Evolutionary conservation across 2,329 filamentous ascomycete species (phyloP).

Genomic region (Pseudogymnoascus sp.): DNA sequence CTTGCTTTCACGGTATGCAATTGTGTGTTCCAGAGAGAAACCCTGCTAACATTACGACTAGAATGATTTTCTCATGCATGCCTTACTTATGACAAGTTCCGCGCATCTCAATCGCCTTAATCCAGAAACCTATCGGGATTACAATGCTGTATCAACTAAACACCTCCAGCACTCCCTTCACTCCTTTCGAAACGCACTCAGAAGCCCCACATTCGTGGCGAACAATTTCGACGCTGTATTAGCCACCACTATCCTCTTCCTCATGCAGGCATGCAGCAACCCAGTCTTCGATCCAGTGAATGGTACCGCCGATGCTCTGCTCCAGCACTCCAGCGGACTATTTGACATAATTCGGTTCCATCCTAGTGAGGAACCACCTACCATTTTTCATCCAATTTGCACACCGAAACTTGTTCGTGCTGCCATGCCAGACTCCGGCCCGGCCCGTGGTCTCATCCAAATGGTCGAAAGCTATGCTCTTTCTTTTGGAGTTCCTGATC

Average conservation of each 20-base stretch:
- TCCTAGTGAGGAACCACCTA: neutral
- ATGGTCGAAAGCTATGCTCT: neutral
- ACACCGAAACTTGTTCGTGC: conserved; percentile 11
- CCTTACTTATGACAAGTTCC: conserved; percentile 14
- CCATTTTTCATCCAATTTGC: conserved; percentile 12
- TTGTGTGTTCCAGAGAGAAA: neutral
- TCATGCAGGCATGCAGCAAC: conserved; percentile 11
- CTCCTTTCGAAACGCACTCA: conserved; percentile 14
- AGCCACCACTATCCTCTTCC: conserved; percentile 17
- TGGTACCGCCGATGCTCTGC: conserved; percentile 14
- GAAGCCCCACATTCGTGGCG: neutral
- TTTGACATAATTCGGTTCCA: conserved; percentile 14
- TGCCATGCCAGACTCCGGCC: conserved; percentile 13
- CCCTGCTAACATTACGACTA: neutral
- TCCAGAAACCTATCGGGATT: neutral
- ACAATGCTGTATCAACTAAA: conserved; percentile 10
- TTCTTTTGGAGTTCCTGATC: neutral
- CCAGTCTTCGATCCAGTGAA: neutral
- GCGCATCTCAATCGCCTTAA: conserved; percentile 3
- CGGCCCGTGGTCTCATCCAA: neutral
- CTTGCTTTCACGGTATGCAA: conserved; percentile 16
- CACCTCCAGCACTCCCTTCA: conserved; percentile 17
- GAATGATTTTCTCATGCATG: conserved; percentile 19
- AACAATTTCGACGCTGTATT: conserved; percentile 16
- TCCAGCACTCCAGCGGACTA: conserved; percentile 16